phyloP scores from a whole-genome alignment of 2,329 filamentous ascomycete species.

The Whalleya microplaca region DNA sequence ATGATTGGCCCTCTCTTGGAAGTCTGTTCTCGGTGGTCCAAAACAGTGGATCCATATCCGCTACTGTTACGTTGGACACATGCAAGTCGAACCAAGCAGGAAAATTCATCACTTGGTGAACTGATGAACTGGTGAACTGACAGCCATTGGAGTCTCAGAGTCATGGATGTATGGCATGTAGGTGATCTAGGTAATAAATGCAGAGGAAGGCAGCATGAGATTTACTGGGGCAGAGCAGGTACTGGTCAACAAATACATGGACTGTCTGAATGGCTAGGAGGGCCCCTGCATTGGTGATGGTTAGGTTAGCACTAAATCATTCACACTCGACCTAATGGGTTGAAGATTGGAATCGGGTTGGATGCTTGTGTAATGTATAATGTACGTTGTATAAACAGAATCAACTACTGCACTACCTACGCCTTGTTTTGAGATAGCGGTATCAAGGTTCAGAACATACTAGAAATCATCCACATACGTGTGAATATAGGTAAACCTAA shows the following conservation, averaged over 20 bases:
- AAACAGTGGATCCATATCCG: slow-evolving; percentile 9
- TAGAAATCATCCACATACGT: too few species aligned
- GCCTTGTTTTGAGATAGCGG: too few species aligned
- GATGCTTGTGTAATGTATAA: neutral
- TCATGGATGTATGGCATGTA: neutral
- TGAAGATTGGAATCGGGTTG: neutral
- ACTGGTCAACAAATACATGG: neutral
- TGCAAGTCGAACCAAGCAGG: slow-evolving; percentile 14
- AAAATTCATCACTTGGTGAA: slow-evolving; percentile 16
- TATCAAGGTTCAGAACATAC: too few species aligned
- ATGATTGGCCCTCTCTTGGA: slow-evolving; percentile 20
- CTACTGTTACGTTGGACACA: slow-evolving; percentile 22
- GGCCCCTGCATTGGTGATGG: neutral
- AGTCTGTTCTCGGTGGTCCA: slow-evolving; percentile 17
- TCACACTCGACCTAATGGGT: too few species aligned
- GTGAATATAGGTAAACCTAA: too few species aligned
- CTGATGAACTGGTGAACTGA: slow-evolving; percentile 11
- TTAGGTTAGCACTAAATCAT: neutral
- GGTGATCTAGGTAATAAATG: neutral
- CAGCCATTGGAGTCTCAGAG: neutral
- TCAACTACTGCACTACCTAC: too few species aligned
- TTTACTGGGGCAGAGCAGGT: neutral
- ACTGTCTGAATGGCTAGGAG: neutral
- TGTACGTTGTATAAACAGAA: too few species aligned
- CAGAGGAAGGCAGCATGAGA: neutral